These are phyloP conservation scores for Berkeleyomyces basicola DNA, from an alignment of 2,329 filamentous ascomycete genomes.

Conservation along the genomic window DNA sequence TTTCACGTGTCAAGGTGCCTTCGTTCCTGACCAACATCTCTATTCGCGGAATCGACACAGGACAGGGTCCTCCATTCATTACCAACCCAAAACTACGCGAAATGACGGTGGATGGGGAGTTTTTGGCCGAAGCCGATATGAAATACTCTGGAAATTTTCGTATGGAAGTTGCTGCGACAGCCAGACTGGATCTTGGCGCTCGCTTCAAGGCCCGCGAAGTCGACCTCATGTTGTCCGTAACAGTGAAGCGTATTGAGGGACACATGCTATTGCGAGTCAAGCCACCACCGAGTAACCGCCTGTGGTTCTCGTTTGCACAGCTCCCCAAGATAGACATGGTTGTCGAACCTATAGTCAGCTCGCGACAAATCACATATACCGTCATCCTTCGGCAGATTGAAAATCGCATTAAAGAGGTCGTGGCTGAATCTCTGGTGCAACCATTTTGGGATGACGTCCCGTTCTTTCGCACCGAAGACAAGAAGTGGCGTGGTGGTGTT, in stretches of 20 bases:
- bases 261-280: constrained; percentile 78
- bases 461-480: constrained; percentile 66
- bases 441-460: constrained; percentile 96
- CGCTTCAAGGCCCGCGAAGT: constrained; percentile 85
- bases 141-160: constrained; percentile 80
- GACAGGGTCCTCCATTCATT: constrained; percentile 72
- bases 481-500: constrained; percentile 72
- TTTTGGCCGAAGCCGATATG: constrained; percentile 71
- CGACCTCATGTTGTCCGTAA: constrained; percentile 71
- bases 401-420: constrained; percentile 81
- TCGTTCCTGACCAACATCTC: constrained; percentile 73
- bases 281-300: constrained; percentile 79
- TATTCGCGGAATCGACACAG: constrained; percentile 72
- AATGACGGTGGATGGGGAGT: constrained; percentile 80
- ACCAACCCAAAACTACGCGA: constrained; percentile 80
- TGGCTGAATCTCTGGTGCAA: constrained; percentile 77
- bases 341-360: constrained; percentile 92
- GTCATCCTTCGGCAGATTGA: constrained; percentile 88
- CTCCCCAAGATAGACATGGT: constrained; percentile 85
- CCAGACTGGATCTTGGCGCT: constrained; percentile 73
- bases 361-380: constrained; percentile 86
- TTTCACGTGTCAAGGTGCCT: constrained; percentile 80
- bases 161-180: constrained; percentile 81
- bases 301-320: constrained; percentile 94
- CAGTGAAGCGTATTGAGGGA: constrained; percentile 71